A percentile compares a stretch with the other conserved stretches of the same genome.
Conservation (phyloP, 805 yeast species). For the Barnettozyma botsteinii region DNA sequence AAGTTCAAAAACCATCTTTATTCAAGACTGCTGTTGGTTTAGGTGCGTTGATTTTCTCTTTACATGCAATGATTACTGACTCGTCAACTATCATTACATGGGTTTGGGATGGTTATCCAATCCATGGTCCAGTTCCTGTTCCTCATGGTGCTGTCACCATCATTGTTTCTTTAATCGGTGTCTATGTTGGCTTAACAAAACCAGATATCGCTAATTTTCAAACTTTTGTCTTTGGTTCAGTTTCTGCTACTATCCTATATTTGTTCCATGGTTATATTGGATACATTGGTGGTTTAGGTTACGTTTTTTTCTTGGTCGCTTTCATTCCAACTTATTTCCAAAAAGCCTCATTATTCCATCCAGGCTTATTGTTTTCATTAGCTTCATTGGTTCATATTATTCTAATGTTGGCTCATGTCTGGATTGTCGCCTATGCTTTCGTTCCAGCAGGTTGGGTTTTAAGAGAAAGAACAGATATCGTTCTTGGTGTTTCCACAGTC, state of each 20-base stretch:
- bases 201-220: constrained; percentile 19
- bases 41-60: constrained; percentile 67
- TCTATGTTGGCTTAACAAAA: constrained; percentile 35
- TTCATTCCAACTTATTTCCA: constrained; percentile 59
- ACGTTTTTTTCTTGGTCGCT: constrained; percentile 58
- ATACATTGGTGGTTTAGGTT: constrained; percentile 65
- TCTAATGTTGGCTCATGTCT: constrained; percentile 75
- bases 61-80: constrained; percentile 74
- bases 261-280: constrained; percentile 62
- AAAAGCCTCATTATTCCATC: constrained; percentile 47
- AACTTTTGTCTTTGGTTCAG: constrained; percentile 45
- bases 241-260: constrained; percentile 37
- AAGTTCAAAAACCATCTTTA: constrained; percentile 33
- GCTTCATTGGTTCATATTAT: constrained; percentile 46
- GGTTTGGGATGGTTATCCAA: constrained; percentile 95
- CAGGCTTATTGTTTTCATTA: constrained; percentile 47
- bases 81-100: constrained; percentile 83
- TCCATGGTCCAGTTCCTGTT: constrained; percentile 81
- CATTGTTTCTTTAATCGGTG: constrained; percentile 52
- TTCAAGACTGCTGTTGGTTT: constrained; percentile 59
- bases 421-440: constrained; percentile 98
- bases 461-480: constrained; percentile 82
- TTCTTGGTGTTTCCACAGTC: constrained; percentile 51
- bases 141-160: constrained; percentile 71
- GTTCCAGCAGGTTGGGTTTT: constrained; percentile 90